phyloP scores from a whole-genome alignment of 306 rosid genomes.

The Trifolium repens region DNA sequence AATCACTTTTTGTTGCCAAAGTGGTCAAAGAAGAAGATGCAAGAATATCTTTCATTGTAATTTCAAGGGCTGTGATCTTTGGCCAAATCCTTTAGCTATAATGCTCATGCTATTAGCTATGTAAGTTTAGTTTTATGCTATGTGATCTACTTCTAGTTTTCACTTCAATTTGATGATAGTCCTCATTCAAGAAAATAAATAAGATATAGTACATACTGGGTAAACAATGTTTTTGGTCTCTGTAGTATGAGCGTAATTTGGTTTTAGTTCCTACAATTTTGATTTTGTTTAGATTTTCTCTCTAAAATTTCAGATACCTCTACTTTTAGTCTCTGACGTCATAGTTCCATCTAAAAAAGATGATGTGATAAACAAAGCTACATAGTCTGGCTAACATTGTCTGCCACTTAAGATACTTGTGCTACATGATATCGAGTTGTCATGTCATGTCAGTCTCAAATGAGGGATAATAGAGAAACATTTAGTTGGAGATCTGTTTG shows the following conservation, averaged over 20 bases:
- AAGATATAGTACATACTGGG: too few relatives aligned
- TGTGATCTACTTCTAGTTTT: background rate
- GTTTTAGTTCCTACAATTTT: too few relatives aligned
- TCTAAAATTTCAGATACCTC: background rate
- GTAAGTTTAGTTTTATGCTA: conserved; percentile 51
- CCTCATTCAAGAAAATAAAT: background rate
- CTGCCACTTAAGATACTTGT: background rate
- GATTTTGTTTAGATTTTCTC: background rate
- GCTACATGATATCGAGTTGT: background rate
- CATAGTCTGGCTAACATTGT: background rate
- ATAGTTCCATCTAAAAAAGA: background rate
- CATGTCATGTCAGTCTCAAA: background rate
- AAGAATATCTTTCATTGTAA: conserved; percentile 37
- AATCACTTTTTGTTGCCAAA: conserved; percentile 45
- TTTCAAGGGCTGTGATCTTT: conserved; percentile 43
- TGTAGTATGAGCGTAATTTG: too few relatives aligned
- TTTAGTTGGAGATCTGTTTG: too few relatives aligned
- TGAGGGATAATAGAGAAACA: too few relatives aligned
- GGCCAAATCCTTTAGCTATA: conserved; percentile 49
- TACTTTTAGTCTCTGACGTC: background rate
- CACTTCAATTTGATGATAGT: background rate
- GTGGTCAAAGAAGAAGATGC: conserved; percentile 35
- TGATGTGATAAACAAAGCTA: background rate
- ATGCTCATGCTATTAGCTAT: conserved; percentile 54
- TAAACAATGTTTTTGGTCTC: too few relatives aligned